Evolutionary conservation across 805 yeast genomes (phyloP).

Genomic region (Scheffersomyces ergatensis): DNA sequence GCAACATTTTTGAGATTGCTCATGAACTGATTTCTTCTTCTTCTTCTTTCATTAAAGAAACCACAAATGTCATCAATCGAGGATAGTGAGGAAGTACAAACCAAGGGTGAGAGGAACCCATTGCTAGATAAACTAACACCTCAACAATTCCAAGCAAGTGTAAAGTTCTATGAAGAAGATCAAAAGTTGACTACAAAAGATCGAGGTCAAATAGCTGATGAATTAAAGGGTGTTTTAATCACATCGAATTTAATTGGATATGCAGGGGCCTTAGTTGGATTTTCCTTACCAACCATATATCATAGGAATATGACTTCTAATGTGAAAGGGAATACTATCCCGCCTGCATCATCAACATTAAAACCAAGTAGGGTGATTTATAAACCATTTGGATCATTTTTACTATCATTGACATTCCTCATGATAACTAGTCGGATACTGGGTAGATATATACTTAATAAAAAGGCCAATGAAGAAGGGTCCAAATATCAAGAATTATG

Average conservation of each 20-base stretch:
- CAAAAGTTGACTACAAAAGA: constrained; percentile 28
- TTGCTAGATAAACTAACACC: constrained; percentile 25
- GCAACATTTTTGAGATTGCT: too few species aligned
- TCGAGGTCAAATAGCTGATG: constrained; percentile 26
- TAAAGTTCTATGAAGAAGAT: constrained; percentile 41
- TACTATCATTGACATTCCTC: constrained; percentile 19
- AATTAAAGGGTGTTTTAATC: constrained; percentile 23
- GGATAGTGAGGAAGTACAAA: too few species aligned
- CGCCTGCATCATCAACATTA: constrained; percentile 5
- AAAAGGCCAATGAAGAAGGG: constrained; percentile 12
- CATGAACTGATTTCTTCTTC: too few species aligned
- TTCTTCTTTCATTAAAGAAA: too few species aligned
- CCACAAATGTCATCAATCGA: constrained; percentile 1
- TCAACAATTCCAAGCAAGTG: constrained; percentile 35
- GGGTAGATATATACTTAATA: constrained; percentile 18
- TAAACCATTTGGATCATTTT: constrained; percentile 31
- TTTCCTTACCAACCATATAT: constrained; percentile 30
- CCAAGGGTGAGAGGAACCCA: too few species aligned
- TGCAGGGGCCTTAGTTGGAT: constrained; percentile 22
- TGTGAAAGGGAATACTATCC: not conserved
- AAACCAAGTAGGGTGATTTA: constrained; percentile 13
- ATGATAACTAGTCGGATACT: constrained; percentile 18
- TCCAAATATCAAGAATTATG: constrained; percentile 24
- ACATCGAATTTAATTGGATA: constrained; percentile 23
- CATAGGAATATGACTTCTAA: constrained; percentile 3